phyloP scores from a whole-genome alignment of 208 protist species.

The Crithidia expoeki region DNA sequence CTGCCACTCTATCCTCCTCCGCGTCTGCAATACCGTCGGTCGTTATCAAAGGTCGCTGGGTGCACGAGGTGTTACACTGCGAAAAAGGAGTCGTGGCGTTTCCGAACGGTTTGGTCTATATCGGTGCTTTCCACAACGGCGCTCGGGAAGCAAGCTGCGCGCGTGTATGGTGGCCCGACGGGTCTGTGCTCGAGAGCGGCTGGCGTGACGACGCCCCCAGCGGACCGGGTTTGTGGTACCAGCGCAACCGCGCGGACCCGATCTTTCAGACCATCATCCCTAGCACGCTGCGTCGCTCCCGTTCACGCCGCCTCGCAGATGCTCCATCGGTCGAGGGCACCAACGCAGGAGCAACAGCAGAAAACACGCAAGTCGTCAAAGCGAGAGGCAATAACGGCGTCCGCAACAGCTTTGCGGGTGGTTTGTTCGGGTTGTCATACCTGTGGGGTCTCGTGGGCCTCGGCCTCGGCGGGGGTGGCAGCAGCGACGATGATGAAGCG shows the following conservation, averaged over 20 bases:
- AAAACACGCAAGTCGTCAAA: background rate
- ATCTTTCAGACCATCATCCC: constrained; percentile 40
- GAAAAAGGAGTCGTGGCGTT: constrained; percentile 69
- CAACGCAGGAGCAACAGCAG: background rate
- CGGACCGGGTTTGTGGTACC: constrained; percentile 65
- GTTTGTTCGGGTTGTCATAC: constrained; percentile 25
- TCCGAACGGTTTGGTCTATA: constrained; percentile 76
- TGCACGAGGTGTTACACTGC: constrained; percentile 62
- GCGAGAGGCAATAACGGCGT: background rate
- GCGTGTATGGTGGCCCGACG: constrained; percentile 71
- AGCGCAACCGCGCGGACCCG: constrained; percentile 52
- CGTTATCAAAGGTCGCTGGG: constrained; percentile 74
- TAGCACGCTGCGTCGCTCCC: constrained; percentile 23
- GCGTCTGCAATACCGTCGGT: constrained; percentile 25
- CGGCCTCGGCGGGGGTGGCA: constrained; percentile 8
- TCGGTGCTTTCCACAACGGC: constrained; percentile 64
- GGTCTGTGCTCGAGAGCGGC: constrained; percentile 67
- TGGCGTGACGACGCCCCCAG: constrained; percentile 66
- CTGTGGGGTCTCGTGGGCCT: constrained; percentile 21
- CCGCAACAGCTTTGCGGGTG: constrained; percentile 7
- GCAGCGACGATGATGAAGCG: background rate
- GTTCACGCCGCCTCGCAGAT: constrained; percentile 10
- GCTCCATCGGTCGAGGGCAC: background rate
- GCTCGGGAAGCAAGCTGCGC: constrained; percentile 34
- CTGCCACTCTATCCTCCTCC: background rate